These are phyloP conservation scores for Alternaria rosae DNA, from an alignment of 2,329 filamentous ascomycete genomes.

Conservation along the genomic window DNA sequence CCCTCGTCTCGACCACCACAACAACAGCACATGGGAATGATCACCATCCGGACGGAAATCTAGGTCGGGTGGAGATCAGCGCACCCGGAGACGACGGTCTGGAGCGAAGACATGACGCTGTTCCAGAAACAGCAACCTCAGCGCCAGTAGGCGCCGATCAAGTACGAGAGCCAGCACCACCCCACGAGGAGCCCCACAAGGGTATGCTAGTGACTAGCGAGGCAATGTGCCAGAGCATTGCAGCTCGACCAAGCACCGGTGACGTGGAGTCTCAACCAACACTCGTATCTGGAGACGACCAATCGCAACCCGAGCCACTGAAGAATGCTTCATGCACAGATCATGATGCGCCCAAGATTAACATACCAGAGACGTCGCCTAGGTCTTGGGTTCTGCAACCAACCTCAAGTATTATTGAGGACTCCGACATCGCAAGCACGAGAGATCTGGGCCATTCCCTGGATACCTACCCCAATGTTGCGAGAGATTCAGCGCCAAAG, in stretches of 20 bases:
- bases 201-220: background rate
- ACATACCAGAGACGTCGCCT: background rate
- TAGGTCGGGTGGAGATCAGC: background rate
- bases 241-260: background rate
- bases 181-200: slow-evolving; percentile 4
- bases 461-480: background rate
- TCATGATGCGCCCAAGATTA: background rate
- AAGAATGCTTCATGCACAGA: background rate
- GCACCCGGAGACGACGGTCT: background rate
- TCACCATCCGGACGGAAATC: background rate
- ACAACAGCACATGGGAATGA: background rate
- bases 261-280: background rate
- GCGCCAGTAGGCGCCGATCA: slow-evolving; percentile 4
- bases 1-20: background rate
- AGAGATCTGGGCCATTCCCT: background rate
- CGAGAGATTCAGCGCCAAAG: background rate
- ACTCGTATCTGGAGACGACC: background rate
- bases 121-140: slow-evolving; percentile 2
- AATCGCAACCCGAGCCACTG: background rate
- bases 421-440: background rate
- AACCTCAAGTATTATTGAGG: background rate
- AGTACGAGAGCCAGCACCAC: background rate
- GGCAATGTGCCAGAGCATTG: background rate
- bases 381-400: background rate
- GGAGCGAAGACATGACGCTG: slow-evolving; percentile 1